Evolutionary conservation across 352 stramenopile genomes (phyloP), one percentile per base, ranked within the genome.

Genomic region (Phytophthora fragariaefolia): DNA sequence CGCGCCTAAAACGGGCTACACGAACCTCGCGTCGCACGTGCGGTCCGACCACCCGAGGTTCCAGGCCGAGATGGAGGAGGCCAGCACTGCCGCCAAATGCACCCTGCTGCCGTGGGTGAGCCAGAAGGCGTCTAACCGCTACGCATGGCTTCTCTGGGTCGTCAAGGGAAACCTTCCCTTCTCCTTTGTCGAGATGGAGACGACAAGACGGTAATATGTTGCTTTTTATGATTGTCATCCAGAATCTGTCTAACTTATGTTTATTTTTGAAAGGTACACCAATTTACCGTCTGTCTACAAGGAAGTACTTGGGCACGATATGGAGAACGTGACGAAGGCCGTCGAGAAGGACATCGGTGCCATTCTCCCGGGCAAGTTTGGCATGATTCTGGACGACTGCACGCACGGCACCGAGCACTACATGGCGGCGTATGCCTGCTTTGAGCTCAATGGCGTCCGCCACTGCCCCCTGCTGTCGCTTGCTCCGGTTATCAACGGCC

Each of bases 41-140:
- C 27, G 23, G 22, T 54, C 30, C 17, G 51, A 23, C 20, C 48
- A 46, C 26, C 34, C 22, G 13, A 20, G 30, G 2, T 32, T 53
- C 22, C 13, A 18, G 12, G 23, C 6, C 20, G 34, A 46, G 17
- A 50, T 38, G 26, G 36, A 53, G 49, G 40, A 5, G 1, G 42
- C 32, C 12, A 30, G 12, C 45, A 36, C 47, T 22, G 23, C 47
- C 10, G 13, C 47, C 6, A 54, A 15, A 15, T 13, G 24, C 7
- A 59, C 52, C 5, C 9, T 56, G 6, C 27, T 45, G 13, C 27
- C 28, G 18, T 45, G 48, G 48, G 48, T 56, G 4, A 13, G 18
- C n/a, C 27, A 56, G 20, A 56, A 56, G 48, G 28, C 48, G 28
- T 56, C 48, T n/a, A n/a, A n/a, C n/a, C n/a, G n/a, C n/a, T n/a